phyloP scores from a whole-genome alignment of 352 stramenopile genomes.

The Globisporangium parvum region DNA sequence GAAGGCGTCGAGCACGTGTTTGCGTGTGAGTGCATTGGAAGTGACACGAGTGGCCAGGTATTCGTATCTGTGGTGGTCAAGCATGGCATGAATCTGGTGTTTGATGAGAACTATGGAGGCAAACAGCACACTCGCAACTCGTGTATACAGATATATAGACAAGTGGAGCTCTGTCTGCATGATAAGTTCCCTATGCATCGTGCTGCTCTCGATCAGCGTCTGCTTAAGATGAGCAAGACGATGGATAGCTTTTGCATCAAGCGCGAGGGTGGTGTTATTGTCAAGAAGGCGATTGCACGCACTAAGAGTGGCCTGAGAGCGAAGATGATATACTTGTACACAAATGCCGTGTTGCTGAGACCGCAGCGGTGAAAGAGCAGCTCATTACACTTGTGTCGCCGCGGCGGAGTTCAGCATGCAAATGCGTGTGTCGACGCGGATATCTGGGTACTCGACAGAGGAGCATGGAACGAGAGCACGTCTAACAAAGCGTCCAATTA shows the following conservation, averaged over 20 bases:
- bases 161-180: neutral
- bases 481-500: too few relatives aligned
- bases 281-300: neutral
- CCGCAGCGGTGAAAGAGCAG: too few relatives aligned
- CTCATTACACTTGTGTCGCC: too few relatives aligned
- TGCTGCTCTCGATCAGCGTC: neutral
- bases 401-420: too few relatives aligned
- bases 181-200: neutral
- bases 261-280: neutral
- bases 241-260: neutral
- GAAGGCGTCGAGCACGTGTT: neutral
- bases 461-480: too few relatives aligned
- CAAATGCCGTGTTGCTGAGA: neutral
- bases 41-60: neutral
- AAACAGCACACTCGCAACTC: neutral
- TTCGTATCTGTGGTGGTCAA: neutral
- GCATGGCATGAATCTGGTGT: neutral
- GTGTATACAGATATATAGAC: neutral
- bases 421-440: too few relatives aligned
- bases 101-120: neutral
- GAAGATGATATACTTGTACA: neutral
- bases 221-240: neutral
- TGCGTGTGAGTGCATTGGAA: neutral
- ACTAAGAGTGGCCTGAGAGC: neutral
- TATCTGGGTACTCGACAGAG: too few relatives aligned